A percentile compares a stretch with the other conserved stretches of the same genome.
Evolutionary conservation across 1,284 basidiomycete genomes (phyloP).

Genomic region (Ganoderma sinense): DNA sequence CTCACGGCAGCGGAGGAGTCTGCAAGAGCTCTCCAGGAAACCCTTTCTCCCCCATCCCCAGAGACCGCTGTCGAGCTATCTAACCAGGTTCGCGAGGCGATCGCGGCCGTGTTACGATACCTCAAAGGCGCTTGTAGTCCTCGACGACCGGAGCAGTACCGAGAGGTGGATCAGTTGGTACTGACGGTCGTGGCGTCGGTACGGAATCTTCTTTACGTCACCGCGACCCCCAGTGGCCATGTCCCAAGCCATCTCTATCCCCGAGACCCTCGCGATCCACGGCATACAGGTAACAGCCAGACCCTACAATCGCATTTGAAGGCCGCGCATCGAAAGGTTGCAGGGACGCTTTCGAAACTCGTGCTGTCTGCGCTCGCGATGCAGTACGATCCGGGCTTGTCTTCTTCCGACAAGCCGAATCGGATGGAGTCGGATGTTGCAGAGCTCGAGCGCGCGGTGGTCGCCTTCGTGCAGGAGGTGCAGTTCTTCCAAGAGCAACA

Average conservation of each 20-base stretch:
- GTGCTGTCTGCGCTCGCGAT: slow-evolving; percentile 81
- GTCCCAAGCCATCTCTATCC: slow-evolving; percentile 66
- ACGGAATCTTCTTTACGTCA: slow-evolving; percentile 77
- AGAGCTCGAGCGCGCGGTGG: slow-evolving; percentile 79
- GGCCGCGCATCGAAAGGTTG: slow-evolving; percentile 78
- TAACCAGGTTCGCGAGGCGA: slow-evolving; percentile 61
- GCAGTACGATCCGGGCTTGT: slow-evolving; percentile 74
- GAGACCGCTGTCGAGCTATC: slow-evolving; percentile 68
- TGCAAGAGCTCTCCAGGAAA: slow-evolving; percentile 69
- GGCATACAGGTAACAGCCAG: slow-evolving; percentile 53
- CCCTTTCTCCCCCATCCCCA: slow-evolving; percentile 62
- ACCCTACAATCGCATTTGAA: slow-evolving; percentile 64
- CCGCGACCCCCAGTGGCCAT: slow-evolving; percentile 68
- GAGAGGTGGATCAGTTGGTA: slow-evolving; percentile 68
- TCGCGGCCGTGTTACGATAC: slow-evolving; percentile 69
- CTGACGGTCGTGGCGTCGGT: slow-evolving; percentile 72
- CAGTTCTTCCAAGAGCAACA: slow-evolving; percentile 60
- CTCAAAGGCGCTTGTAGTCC: slow-evolving; percentile 51
- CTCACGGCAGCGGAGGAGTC: slow-evolving; percentile 73
- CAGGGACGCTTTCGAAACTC: slow-evolving; percentile 78
- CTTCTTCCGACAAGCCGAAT: slow-evolving; percentile 67
- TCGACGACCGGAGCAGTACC: slow-evolving; percentile 59
- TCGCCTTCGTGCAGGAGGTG: slow-evolving; percentile 76
- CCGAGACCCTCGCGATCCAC: slow-evolving; percentile 52
- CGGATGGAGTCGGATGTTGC: slow-evolving; percentile 80